A percentile compares a stretch with the other conserved stretches of the same genome.
Conservation (phyloP, 73 alveolate species). For the Stentor coeruleus region DNA sequence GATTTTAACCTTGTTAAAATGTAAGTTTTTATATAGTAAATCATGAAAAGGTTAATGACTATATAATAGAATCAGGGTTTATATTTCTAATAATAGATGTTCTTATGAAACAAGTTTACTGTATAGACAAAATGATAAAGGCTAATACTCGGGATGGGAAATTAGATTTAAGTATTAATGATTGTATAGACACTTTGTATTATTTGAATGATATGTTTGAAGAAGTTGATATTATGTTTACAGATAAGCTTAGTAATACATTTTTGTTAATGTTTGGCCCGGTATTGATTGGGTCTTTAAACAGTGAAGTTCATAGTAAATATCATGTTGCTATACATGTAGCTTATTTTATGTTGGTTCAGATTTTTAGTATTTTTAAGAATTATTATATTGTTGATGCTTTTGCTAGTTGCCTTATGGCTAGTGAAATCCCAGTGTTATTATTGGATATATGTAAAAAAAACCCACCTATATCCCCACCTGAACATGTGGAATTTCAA, state of each 20-base stretch:
- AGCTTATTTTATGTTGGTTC: background rate
- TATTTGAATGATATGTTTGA: background rate
- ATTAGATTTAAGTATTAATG: background rate
- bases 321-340: slow-evolving; percentile 9
- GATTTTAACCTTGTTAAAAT: background rate
- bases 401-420: background rate
- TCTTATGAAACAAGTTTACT: background rate
- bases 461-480: slow-evolving; percentile 13
- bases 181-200: background rate
- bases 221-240: background rate
- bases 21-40: background rate
- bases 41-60: background rate
- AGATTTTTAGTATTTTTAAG: background rate
- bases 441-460: background rate
- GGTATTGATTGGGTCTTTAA: background rate
- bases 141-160: background rate
- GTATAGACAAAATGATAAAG: background rate
- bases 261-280: background rate
- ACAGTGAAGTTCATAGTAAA: background rate
- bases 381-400: background rate
- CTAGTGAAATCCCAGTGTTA: background rate
- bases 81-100: background rate
- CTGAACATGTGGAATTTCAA: background rate
- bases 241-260: background rate
- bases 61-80: slow-evolving; percentile 4